Conservation (phyloP, 495 filamentous ascomycete genomes). For the Neurospora hispaniola region DNA sequence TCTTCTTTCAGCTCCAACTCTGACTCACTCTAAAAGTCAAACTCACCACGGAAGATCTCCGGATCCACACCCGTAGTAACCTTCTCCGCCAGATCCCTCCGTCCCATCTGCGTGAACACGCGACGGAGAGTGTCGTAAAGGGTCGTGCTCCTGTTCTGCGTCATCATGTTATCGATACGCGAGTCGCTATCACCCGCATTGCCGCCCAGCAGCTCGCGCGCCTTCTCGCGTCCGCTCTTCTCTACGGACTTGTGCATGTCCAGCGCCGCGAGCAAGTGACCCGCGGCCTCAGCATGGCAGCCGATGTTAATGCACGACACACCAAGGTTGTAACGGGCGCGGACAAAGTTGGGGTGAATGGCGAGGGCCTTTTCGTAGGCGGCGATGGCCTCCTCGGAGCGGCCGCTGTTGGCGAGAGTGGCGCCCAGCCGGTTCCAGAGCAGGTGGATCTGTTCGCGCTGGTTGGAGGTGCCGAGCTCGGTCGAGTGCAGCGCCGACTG, state of each 20-base stretch:
- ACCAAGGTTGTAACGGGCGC: conserved; percentile 92
- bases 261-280: conserved; percentile 85
- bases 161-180: conserved; percentile 68
- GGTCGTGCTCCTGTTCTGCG: conserved; percentile 92
- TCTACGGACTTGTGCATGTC: conserved; percentile 97
- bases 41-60: conserved; percentile 63
- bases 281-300: conserved; percentile 83
- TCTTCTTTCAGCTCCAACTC: neutral
- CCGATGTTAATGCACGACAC: conserved; percentile 97
- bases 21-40: conserved; percentile 34
- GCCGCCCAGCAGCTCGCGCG: conserved; percentile 65
- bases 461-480: conserved; percentile 67
- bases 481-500: conserved; percentile 72
- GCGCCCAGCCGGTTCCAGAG: conserved; percentile 97
- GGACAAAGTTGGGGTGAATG: conserved; percentile 88
- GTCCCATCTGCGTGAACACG: conserved; percentile 89
- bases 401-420: conserved; percentile 88
- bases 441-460: conserved; percentile 69
- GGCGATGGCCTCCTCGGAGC: conserved; percentile 88
- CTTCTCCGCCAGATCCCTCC: conserved; percentile 75
- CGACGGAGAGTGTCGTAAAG: conserved; percentile 84
- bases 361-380: conserved; percentile 88
- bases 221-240: conserved; percentile 69
- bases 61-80: conserved; percentile 86
- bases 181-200: conserved; percentile 44